A percentile compares a stretch with the other conserved stretches of the same genome.
Conservation (phyloP, 1,284 basidiomycete species). For the Ceratobasidium sp. region DNA sequence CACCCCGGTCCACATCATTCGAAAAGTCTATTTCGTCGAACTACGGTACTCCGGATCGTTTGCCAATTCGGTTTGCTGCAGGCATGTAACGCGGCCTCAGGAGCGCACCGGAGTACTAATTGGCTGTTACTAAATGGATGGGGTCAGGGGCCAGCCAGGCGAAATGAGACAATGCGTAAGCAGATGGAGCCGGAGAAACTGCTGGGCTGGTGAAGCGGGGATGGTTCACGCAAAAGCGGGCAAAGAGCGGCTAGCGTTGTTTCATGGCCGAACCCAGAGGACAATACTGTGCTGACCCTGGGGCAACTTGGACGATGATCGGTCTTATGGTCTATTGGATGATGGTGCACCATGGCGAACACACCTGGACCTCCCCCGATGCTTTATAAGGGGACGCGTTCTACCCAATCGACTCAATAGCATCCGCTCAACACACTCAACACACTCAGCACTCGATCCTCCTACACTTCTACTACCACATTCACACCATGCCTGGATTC, state of each 20-base stretch:
- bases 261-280: constrained; percentile 23
- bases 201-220: constrained; percentile 13
- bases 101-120: constrained; percentile 15
- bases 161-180: neutral
- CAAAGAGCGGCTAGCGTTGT: constrained; percentile 25
- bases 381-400: constrained; percentile 4
- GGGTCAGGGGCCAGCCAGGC: constrained; percentile 1
- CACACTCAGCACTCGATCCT: neutral
- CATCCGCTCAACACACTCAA: constrained; percentile 35
- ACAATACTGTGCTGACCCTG: constrained; percentile 31
- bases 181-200: constrained; percentile 25
- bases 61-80: constrained; percentile 7
- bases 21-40: constrained; percentile 26
- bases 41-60: constrained; percentile 22
- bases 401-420: constrained; percentile 30
- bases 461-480: constrained; percentile 10
- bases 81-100: constrained; percentile 16
- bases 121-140: constrained; percentile 5
- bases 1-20: neutral
- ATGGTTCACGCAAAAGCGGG: constrained; percentile 33
- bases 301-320: constrained; percentile 22
- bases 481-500: constrained; percentile 32
- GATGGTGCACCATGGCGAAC: neutral
- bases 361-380: neutral
- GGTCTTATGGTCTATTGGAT: constrained; percentile 23